Evolutionary conservation across 108 stramenopile genomes (phyloP), one percentile per base, ranked within the genome.

Genomic region (Skeletonema potamos): DNA sequence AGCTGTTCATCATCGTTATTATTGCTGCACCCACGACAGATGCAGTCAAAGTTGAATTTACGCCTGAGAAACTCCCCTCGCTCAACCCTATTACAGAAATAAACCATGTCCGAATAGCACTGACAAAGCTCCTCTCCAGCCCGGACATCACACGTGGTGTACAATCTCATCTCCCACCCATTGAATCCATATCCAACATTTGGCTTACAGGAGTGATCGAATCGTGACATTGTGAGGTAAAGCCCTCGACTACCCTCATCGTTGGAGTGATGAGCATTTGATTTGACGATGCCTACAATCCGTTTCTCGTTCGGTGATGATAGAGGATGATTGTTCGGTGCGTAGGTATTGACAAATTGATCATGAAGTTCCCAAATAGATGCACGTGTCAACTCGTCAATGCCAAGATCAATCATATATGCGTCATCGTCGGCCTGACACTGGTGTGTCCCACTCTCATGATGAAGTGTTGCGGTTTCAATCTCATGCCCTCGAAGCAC

Each of bases 41-140:
- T 22, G 56, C 64, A 66, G 4, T 66, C 64, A 54, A 66, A 66
- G 27, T 58, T 58, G 17, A 58, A 66, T 4, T 58, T 66, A 4
- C 7, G 0, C 17, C 20, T 54, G 0, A 66, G 13, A 18, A 24
- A 66, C 1, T 12, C 27, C 13, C 11, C 26, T 6, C 64, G 55
- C 55, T 58, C 51, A 5, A 28, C 1, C 0, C 51, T 2, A 7
- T 15, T 58, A 28, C 27, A n/a, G 20, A 58, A 58, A 22, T 58
- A 66, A 8, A 66, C 64, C 54, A 66, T 58, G 64, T 66, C 64
- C 22, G 64, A 66, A 27, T 66, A 66, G 17, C 64, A 66, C 15
- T 27, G 29, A 11, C 4, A 57, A 11, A 66, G 17, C 11, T 66
- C 64, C 55, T 66, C 55, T 28, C 64, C 64, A 1, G 12, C 24